Evolutionary conservation across 73 alveolate genomes (phyloP), one percentile per base, ranked within the genome.

Genomic region (Paramecium sexaurelia): DNA sequence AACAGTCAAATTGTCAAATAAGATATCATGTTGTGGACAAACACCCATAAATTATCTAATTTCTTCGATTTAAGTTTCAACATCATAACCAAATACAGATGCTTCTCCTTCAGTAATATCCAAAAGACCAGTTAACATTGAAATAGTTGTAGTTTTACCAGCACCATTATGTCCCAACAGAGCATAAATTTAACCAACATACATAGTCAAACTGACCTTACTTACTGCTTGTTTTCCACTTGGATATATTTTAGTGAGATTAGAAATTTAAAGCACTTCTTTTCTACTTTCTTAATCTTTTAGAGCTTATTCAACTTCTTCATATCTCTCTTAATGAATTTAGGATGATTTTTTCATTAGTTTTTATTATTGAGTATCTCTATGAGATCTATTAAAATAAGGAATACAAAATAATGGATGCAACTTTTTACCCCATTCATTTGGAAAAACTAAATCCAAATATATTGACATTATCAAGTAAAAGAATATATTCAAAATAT

Each of bases 111-210:
- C 19, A 5, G 96, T 87, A 11, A 97, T 68, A 57, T 90, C 91
- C 35, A 94, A 61, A 55, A 96, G 78, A 1, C 99, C 99, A 17
- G 98, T 94, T 10, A 96, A 85, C 98, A 97, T 97, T 8, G 98
- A 93, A 86, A 98, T 97, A 27, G 99, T 97, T 5, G 99, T 94
- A 2, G 99, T 96, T 92, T 98, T 98, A 27, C 99, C 99, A 32
- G 99, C 99, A 0, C 99, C 99, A 87, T 98, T 98, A 92, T 98
- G 99, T 32, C 99, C 99, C 19, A 98, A 94, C 55, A 98, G 92
- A 6, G 99, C 99, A 92, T 97, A 95, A 9, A 98, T 98, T 91
- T 98, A 96, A n/a, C 99, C 98, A 55, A 93, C 92, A 92, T 97
- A 98, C 95, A 97, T 96, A 19, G 98, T 97, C 55, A 98, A 78